Conservation (phyloP, 345 rosid species). For the Aquilaria sinensis region DNA sequence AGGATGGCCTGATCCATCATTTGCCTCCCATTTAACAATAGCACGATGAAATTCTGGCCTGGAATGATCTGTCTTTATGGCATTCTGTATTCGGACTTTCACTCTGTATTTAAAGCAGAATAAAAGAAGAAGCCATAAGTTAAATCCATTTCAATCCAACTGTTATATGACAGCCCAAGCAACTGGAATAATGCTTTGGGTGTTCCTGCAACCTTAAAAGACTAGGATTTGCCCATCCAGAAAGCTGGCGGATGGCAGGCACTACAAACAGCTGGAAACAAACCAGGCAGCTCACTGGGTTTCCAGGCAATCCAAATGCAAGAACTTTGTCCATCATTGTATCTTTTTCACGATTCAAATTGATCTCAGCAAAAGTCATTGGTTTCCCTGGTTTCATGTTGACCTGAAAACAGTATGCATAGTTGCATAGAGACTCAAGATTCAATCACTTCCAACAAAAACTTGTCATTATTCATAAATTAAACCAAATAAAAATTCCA, state of each 20-base stretch:
- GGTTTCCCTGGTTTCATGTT: conserved; percentile 96
- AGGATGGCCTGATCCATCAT: conserved; percentile 84
- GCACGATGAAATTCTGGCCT: conserved; percentile 78
- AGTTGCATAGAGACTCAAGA: no score
- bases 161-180: conserved; percentile 6
- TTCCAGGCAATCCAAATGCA: conserved; percentile 97
- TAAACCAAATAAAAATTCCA: no score
- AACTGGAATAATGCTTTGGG: conserved; percentile 6
- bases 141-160: background rate
- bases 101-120: conserved; percentile 38
- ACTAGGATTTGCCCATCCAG: conserved; percentile 85
- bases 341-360: conserved; percentile 29
- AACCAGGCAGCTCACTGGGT: conserved; percentile 94
- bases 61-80: conserved; percentile 56
- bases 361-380: conserved; percentile 77
- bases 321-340: conserved; percentile 40
- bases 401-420: conserved; percentile 40
- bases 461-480: no score
- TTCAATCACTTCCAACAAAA: no score
- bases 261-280: conserved; percentile 85
- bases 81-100: conserved; percentile 58
- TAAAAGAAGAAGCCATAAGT: conserved; percentile 1
- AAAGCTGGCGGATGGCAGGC: conserved; percentile 67
- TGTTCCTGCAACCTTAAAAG: conserved; percentile 55
- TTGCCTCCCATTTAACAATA: conserved; percentile 55